A percentile compares a stretch with the other conserved stretches of the same genome.
Conservation (phyloP, 495 filamentous ascomycete species). For the Letharia lupina region DNA sequence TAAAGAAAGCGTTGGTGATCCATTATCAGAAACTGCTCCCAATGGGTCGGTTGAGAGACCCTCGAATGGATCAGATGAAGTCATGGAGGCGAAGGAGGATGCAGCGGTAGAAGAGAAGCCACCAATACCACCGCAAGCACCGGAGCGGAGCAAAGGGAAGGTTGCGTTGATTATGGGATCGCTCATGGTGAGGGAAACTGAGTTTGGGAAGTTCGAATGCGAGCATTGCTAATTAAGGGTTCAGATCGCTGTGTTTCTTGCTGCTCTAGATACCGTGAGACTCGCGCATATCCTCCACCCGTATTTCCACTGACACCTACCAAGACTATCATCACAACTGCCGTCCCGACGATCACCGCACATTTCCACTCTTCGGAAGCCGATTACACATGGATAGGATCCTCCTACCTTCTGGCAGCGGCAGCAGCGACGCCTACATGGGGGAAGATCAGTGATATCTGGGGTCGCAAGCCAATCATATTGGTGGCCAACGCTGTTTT, state of each 20-base stretch:
- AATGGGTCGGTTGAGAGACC: slow-evolving; percentile 9
- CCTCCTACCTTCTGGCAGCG: slow-evolving; percentile 60
- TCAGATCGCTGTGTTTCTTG: slow-evolving; percentile 45
- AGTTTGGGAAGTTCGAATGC: not conserved
- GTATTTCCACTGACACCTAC: slow-evolving; percentile 9
- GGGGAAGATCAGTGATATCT: slow-evolving; percentile 84
- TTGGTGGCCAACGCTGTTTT: slow-evolving; percentile 65
- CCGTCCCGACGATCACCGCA: slow-evolving; percentile 54
- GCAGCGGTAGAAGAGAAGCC: slow-evolving; percentile 6
- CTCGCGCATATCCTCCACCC: not conserved
- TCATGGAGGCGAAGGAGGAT: slow-evolving; percentile 8
- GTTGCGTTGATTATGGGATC: slow-evolving; percentile 43
- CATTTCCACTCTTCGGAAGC: slow-evolving; percentile 52
- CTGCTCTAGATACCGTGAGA: slow-evolving; percentile 46
- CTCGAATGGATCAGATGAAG: slow-evolving; percentile 16
- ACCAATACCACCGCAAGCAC: slow-evolving; percentile 28
- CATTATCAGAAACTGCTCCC: slow-evolving; percentile 2
- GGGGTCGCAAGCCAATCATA: slow-evolving; percentile 73
- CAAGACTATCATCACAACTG: slow-evolving; percentile 47
- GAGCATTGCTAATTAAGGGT: slow-evolving; percentile 13
- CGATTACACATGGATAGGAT: slow-evolving; percentile 72
- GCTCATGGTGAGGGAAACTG: slow-evolving; percentile 36
- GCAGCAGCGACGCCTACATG: slow-evolving; percentile 62
- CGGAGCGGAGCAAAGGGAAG: slow-evolving; percentile 42
- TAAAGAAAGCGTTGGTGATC: not conserved